Percentiles rank a stretch among this genome's conserved stretches.
These are phyloP conservation scores for Komagataella ulmi DNA, from an alignment of 805 yeast species.

Conservation along the genomic window DNA sequence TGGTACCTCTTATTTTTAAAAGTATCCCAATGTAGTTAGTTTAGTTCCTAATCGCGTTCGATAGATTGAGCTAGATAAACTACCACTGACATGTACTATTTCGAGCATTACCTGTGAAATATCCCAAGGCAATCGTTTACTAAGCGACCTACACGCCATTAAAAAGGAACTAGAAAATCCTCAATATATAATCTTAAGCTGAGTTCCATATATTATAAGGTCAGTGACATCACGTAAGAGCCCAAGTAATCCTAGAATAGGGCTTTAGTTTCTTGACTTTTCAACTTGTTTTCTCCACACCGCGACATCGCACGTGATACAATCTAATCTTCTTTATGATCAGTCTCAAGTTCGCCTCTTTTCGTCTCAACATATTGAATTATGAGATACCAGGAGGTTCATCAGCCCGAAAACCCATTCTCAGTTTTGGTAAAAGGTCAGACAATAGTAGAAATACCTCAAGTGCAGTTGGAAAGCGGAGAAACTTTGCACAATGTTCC, in stretches of 20 bases:
- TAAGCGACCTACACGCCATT: no score
- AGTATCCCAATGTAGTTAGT: background rate
- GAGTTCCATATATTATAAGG: no score
- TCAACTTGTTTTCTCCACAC: background rate
- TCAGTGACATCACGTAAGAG: no score
- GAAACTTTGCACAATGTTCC: slow-evolving; percentile 63
- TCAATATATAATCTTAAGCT: no score
- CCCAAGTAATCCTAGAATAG: no score
- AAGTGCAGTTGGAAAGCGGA: slow-evolving; percentile 69
- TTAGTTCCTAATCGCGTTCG: background rate
- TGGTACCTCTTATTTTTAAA: background rate
- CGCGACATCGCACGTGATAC: background rate
- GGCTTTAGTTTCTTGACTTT: no score
- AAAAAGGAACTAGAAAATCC: no score
- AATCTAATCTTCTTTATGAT: background rate
- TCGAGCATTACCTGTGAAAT: no score
- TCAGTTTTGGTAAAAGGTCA: slow-evolving; percentile 64
- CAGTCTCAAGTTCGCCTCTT: background rate
- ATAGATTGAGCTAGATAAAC: no score
- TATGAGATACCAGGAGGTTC: background rate
- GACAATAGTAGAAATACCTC: slow-evolving; percentile 65
- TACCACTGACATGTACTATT: no score
- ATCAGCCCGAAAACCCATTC: slow-evolving; percentile 52
- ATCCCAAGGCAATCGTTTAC: no score
- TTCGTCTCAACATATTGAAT: background rate